Evolutionary conservation across 176 grass and related monocot species (phyloP).

Genomic region (Oropetium thomaeum): DNA sequence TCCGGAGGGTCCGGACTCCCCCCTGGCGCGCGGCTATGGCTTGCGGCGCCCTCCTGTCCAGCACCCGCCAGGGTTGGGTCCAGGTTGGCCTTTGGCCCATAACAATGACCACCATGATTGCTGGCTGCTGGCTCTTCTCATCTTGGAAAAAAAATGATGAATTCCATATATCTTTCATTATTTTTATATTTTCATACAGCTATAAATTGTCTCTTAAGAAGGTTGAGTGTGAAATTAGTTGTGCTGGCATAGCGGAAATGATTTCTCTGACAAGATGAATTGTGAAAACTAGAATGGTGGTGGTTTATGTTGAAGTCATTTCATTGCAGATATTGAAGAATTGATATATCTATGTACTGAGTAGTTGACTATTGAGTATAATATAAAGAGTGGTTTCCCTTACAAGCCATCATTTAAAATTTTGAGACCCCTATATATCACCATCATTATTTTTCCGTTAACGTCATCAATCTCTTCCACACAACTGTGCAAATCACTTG

Average conservation of each 20-base stretch:
- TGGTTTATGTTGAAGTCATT: background rate
- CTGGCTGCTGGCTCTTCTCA: background rate
- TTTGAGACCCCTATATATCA: too few species aligned
- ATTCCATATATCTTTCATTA: background rate
- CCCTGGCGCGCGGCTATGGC: too few species aligned
- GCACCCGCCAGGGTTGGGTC: too few species aligned
- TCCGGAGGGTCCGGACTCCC: too few species aligned
- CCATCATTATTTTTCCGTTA: too few species aligned
- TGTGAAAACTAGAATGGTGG: background rate
- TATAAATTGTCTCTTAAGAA: background rate
- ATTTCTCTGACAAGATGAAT: background rate
- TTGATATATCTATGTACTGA: background rate
- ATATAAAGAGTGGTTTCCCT: too few species aligned
- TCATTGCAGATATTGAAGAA: background rate
- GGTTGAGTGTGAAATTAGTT: background rate
- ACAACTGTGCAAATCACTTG: too few species aligned
- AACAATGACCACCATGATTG: background rate
- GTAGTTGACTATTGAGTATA: background rate
- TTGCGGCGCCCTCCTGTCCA: too few species aligned
- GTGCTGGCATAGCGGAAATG: background rate
- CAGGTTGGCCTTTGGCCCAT: too few species aligned
- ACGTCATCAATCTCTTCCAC: too few species aligned
- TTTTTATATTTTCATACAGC: background rate
- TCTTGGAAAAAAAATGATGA: background rate
- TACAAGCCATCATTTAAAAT: too few species aligned